Evolutionary conservation across 176 grass and related monocot species (phyloP), one percentile per base, ranked within the genome.

Genomic region (Cenchrus fungigraminus): DNA sequence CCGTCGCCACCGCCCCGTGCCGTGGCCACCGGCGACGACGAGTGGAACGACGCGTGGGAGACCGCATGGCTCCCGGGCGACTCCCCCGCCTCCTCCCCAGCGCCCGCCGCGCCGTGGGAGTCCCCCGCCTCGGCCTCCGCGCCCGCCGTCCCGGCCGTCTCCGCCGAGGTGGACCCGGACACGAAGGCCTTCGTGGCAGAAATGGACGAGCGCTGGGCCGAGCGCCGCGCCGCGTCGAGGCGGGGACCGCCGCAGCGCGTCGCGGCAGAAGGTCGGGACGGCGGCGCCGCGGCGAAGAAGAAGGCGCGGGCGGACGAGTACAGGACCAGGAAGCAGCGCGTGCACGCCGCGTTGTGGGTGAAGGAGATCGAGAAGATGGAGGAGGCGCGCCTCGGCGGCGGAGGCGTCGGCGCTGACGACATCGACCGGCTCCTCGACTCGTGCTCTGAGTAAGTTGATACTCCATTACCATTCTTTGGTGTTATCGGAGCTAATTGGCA

Each of bases 1-100:
- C 16, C 65, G 9, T 32, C 31, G 31, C 19, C 63, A 61, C 67
- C 64, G 5, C 29, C 83, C 31, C 57, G 46, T 28, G 15, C 78
- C 1, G 19, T 78, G 11, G 9, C 79, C 59, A 94, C 89, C 10
- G 93, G 91, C 0, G 71, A 95, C 53, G 93, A 95, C 74, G 93
- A 98, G 56, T 98, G 93, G 97, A 98, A 95, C 89, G 91, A 98
- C 78, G 91, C 97, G 28, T 98, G 97, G 97, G 97, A 98, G 88
- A 94, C 90, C 4, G 93, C 97, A 57, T 98, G 97, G 97, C 97
- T 98, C 37, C 93, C 93, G 6, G 91, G 94, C 65, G 92, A 93
- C 71, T 83, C 86, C 20, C 73, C 87, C 67, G 54, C 89, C 22
- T 73, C 70, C 53, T 86, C 89, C 71, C 79, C 92, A 25, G 89